Evolutionary conservation across 2,329 filamentous ascomycete genomes (phyloP).

Genomic region (Pezicula rhizophila): DNA sequence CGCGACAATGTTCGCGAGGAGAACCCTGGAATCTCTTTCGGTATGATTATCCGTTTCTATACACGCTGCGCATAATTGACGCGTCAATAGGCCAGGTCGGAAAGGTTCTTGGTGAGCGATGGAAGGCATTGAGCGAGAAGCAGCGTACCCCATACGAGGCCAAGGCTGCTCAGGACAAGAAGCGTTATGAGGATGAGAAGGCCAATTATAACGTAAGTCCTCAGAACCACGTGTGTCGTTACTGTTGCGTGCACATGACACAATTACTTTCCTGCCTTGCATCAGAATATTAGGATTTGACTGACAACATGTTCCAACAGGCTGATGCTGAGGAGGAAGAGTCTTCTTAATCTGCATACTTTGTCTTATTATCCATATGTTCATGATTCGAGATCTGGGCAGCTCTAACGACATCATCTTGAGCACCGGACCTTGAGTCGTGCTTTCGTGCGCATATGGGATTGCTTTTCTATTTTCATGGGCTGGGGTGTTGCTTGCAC

Average conservation of each 20-base stretch:
- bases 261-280: conserved; percentile 3
- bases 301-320: conserved; percentile 36
- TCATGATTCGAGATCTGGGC: too few species aligned
- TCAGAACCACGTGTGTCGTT: conserved; percentile 3
- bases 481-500: conserved; percentile 23
- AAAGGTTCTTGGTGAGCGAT: conserved; percentile 96
- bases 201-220: conserved; percentile 77
- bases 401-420: background rate
- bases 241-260: conserved; percentile 3
- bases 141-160: conserved; percentile 91
- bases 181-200: conserved; percentile 99
- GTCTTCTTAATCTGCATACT: conserved; percentile 22
- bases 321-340: conserved; percentile 53
- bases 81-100: conserved; percentile 72
- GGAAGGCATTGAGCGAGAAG: conserved; percentile 94
- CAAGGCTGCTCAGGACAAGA: conserved; percentile 96
- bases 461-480: conserved; percentile 18
- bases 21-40: conserved; percentile 96
- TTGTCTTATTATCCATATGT: too few species aligned
- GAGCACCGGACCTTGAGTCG: conserved; percentile 2
- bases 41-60: conserved; percentile 42
- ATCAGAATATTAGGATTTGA: conserved; percentile 18
- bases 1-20: conserved; percentile 97
- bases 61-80: conserved; percentile 9
- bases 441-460: conserved; percentile 11